Evolutionary conservation across 495 filamentous ascomycete genomes (phyloP).

Genomic region (Astrothelium macrocarpum): DNA sequence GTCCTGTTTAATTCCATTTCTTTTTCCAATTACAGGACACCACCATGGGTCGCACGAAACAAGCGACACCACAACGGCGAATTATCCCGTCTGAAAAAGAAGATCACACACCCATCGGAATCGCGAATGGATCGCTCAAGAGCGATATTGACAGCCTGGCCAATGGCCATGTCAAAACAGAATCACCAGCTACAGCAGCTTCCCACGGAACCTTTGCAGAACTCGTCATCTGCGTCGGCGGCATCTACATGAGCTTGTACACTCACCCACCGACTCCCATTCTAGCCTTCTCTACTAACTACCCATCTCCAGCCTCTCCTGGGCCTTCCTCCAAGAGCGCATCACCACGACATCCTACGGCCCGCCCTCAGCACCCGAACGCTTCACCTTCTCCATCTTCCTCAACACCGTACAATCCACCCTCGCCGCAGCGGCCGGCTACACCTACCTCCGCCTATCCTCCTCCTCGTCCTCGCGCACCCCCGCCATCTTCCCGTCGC

Average conservation of each 20-base stretch:
- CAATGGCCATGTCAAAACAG: constrained; percentile 1
- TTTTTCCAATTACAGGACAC: background rate
- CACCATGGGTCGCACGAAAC: background rate
- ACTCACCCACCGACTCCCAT: background rate
- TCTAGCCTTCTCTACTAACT: constrained; percentile 6
- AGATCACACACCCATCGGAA: background rate
- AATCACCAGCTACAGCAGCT: background rate
- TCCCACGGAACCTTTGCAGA: constrained; percentile 26
- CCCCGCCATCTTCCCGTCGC: constrained; percentile 72
- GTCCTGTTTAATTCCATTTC: background rate
- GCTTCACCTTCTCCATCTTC: constrained; percentile 88
- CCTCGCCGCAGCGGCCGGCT: constrained; percentile 74
- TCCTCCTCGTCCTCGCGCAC: constrained; percentile 40
- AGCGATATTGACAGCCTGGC: background rate
- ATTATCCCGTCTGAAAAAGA: background rate
- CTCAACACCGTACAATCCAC: constrained; percentile 92
- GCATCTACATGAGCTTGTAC: constrained; percentile 95
- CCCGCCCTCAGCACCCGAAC: constrained; percentile 42
- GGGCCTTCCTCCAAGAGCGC: constrained; percentile 93
- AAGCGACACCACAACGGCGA: background rate
- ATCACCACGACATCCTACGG: constrained; percentile 93
- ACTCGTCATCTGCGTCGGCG: constrained; percentile 75
- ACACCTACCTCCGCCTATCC: constrained; percentile 57
- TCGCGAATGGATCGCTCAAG: background rate
- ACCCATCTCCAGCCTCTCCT: constrained; percentile 65